These are phyloP conservation scores for Barbarea vulgaris DNA, from an alignment of 345 rosid species.

Conservation along the genomic window DNA sequence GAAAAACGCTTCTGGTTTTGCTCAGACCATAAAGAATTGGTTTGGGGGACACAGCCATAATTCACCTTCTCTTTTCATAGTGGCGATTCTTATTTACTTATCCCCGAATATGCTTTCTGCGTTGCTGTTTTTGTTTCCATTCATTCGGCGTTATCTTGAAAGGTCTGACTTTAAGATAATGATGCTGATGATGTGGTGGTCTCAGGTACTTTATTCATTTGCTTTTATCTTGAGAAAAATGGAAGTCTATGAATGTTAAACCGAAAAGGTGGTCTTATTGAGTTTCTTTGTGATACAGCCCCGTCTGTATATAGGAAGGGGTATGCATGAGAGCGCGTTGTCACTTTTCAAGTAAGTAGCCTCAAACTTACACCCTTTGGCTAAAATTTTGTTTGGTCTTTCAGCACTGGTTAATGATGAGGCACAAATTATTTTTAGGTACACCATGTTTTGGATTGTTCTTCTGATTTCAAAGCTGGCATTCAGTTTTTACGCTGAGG, in stretches of 20 bases:
- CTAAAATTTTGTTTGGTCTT: conserved; percentile 2
- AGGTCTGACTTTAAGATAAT: conserved; percentile 49
- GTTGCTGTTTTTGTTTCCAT: conserved; percentile 55
- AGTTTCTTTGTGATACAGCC: conserved; percentile 47
- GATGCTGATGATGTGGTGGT: conserved; percentile 69
- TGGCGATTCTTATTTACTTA: conserved; percentile 52
- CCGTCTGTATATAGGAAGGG: conserved; percentile 61
- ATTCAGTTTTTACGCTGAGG: conserved; percentile 65
- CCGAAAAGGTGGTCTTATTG: conserved; percentile 12
- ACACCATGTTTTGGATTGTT: conserved; percentile 64
- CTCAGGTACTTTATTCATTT: conserved; percentile 50
- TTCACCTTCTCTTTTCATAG: conserved; percentile 53
- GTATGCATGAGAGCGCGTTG: conserved; percentile 59
- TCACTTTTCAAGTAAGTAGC: conserved; percentile 56
- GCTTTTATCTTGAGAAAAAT: conserved; percentile 5
- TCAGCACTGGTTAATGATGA: conserved; percentile 14
- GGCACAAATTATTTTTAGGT: conserved; percentile 43
- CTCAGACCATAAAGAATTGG: conserved; percentile 53
- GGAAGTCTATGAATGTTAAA: conserved; percentile 9
- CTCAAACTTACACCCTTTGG: background rate
- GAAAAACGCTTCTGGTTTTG: conserved; percentile 54
- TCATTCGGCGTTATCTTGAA: conserved; percentile 54
- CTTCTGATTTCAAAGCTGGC: conserved; percentile 55
- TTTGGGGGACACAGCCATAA: conserved; percentile 53
- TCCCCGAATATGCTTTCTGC: conserved; percentile 58